Evolutionary conservation across 78 protist species (phyloP).

Genomic region (Isochrysis galbana): DNA sequence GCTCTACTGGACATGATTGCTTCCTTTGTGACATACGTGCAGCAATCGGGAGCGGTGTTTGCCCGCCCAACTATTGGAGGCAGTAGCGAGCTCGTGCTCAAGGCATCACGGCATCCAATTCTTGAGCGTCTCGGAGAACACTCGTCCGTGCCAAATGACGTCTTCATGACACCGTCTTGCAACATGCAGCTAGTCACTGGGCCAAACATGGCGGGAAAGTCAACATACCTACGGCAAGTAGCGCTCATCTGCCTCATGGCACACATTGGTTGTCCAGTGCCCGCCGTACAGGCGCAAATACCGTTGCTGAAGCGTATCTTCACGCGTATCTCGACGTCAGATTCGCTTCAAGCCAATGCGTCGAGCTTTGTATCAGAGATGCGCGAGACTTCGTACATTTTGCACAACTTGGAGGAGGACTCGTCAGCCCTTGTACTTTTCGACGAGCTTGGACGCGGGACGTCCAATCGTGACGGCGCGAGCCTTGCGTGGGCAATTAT

Average conservation of each 20-base stretch:
- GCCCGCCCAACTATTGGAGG: neutral
- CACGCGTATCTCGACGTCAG: slow-evolving; percentile 49
- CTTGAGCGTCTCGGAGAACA: neutral
- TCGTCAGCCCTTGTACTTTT: slow-evolving; percentile 41
- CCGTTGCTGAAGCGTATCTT: slow-evolving; percentile 43
- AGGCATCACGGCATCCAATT: neutral
- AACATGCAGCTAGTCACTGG: slow-evolving; percentile 57
- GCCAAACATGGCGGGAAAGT: slow-evolving; percentile 70
- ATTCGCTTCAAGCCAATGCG: slow-evolving; percentile 37
- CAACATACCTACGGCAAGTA: slow-evolving; percentile 43
- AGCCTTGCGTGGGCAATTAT: slow-evolving; percentile 46
- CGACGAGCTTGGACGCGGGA: slow-evolving; percentile 84
- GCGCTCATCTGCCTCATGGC: slow-evolving; percentile 47
- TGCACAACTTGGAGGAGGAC: neutral
- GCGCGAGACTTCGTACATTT: slow-evolving; percentile 41
- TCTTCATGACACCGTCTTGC: neutral
- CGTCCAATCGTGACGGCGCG: slow-evolving; percentile 58
- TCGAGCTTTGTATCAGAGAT: slow-evolving; percentile 64
- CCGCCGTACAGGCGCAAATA: slow-evolving; percentile 46
- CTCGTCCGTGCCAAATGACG: neutral
- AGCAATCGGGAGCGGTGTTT: neutral
- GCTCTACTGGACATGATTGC: slow-evolving; percentile 41
- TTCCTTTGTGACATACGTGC: neutral
- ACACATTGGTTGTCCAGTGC: slow-evolving; percentile 62
- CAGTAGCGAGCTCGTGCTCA: neutral